A percentile compares a stretch with the other conserved stretches of the same genome.
Evolutionary conservation across 106 monocot species (phyloP).

Genomic region (Triglochin maritima): DNA sequence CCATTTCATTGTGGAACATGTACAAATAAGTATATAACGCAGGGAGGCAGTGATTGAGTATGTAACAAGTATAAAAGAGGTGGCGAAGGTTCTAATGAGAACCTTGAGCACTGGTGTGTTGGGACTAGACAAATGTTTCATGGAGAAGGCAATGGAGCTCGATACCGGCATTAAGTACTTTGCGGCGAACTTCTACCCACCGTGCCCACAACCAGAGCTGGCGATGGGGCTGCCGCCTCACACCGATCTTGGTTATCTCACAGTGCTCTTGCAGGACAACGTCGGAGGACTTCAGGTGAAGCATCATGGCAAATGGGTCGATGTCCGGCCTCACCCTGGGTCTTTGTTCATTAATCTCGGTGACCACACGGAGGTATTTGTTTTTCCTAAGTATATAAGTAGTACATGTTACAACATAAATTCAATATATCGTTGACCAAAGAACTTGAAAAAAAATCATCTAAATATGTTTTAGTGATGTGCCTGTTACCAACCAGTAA

Average conservation of each 20-base stretch:
- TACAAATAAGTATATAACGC: not conserved
- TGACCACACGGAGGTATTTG: constrained; percentile 59
- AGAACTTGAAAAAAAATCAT: too few species aligned
- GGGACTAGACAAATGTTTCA: constrained; percentile 28
- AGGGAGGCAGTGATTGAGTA: constrained; percentile 36
- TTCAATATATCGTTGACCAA: too few species aligned
- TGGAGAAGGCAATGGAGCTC: constrained; percentile 28
- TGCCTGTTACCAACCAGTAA: too few species aligned
- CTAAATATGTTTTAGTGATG: too few species aligned
- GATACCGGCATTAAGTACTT: constrained; percentile 24
- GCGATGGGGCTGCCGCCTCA: constrained; percentile 41
- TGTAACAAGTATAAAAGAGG: constrained; percentile 14
- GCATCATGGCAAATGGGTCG: constrained; percentile 42
- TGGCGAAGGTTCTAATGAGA: constrained; percentile 26
- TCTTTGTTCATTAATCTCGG: constrained; percentile 51
- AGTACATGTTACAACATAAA: too few species aligned
- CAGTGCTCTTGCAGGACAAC: constrained; percentile 45
- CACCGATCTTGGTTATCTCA: constrained; percentile 63
- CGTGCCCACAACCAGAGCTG: constrained; percentile 35
- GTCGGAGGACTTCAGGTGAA: constrained; percentile 49
- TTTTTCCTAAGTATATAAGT: too few species aligned
- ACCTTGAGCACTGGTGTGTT: constrained; percentile 38
- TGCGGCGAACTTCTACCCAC: constrained; percentile 36
- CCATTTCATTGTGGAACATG: too few species aligned
- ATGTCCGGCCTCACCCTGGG: constrained; percentile 30